Evolutionary conservation across 495 filamentous ascomycete genomes (phyloP).

Genomic region (Trichoderma gamsii): DNA sequence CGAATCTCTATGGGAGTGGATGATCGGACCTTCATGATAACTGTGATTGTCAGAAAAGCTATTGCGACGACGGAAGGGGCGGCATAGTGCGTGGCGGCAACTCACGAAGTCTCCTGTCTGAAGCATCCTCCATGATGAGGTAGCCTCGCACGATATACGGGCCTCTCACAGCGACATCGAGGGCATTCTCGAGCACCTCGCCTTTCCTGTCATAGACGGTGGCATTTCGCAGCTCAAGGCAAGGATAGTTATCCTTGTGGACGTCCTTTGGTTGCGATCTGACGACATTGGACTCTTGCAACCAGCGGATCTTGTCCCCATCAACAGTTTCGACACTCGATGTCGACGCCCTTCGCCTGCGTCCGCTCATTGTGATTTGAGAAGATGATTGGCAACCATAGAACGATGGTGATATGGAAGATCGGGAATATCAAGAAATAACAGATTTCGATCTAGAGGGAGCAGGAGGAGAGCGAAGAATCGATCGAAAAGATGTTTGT

Average conservation of each 20-base stretch:
- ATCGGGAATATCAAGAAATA: conserved; percentile 13
- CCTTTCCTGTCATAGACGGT: conserved; percentile 38
- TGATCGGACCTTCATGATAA: conserved; percentile 38
- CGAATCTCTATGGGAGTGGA: conserved; percentile 57
- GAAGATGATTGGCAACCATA: neutral
- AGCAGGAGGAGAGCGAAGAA: neutral
- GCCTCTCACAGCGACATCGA: conserved; percentile 36
- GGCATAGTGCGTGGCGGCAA: conserved; percentile 4
- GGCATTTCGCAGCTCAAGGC: conserved; percentile 41
- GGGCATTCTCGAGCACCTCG: conserved; percentile 34
- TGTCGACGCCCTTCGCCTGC: conserved; percentile 27
- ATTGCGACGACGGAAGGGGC: neutral
- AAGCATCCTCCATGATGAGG: conserved; percentile 33
- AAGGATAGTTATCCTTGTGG: conserved; percentile 33
- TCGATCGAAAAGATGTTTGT: neutral
- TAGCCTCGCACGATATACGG: conserved; percentile 40
- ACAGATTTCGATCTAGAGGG: neutral
- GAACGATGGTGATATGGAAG: neutral
- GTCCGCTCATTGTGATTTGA: conserved; percentile 30
- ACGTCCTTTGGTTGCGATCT: conserved; percentile 21
- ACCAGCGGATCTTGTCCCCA: conserved; percentile 24
- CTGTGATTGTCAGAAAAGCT: conserved; percentile 34
- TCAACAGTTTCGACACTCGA: conserved; percentile 30
- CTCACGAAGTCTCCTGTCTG: conserved; percentile 26
- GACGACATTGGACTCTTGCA: conserved; percentile 33